Evolutionary conservation across 1,284 basidiomycete species (phyloP).

Genomic region (Ustilago lituana): DNA sequence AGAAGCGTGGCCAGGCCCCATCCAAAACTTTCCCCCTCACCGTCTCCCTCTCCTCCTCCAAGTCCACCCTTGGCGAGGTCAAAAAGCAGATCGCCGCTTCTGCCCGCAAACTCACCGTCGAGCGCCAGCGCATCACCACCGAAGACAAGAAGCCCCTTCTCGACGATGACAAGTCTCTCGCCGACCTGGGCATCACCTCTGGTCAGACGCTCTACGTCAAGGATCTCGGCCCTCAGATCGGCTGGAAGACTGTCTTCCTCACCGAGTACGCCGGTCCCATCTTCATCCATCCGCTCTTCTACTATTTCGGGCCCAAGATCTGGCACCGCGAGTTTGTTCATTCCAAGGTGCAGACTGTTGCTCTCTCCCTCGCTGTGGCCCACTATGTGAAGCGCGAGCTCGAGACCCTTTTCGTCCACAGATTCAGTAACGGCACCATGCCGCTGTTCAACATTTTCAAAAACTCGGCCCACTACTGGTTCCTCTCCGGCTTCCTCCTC

Average conservation of each 20-base stretch:
- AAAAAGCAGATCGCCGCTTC: constrained; percentile 53
- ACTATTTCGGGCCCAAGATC: constrained; percentile 76
- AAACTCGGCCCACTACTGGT: constrained; percentile 73
- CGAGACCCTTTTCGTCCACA: constrained; percentile 83
- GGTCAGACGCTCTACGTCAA: constrained; percentile 60
- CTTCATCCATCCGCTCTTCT: constrained; percentile 87
- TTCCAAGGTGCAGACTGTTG: constrained; percentile 83
- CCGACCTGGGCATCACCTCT: constrained; percentile 31
- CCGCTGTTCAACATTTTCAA: constrained; percentile 86
- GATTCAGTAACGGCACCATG: constrained; percentile 95
- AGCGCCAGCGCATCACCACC: constrained; percentile 62
- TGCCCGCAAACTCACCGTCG: constrained; percentile 37
- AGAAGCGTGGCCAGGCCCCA: constrained; percentile 52
- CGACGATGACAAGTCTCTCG: constrained; percentile 55
- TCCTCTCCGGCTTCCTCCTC: constrained; percentile 75
- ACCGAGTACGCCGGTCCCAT: constrained; percentile 77
- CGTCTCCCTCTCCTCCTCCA: constrained; percentile 29
- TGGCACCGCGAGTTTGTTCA: constrained; percentile 76
- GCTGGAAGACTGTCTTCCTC: constrained; percentile 66
- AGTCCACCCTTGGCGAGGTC: constrained; percentile 54
- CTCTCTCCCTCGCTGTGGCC: constrained; percentile 79
- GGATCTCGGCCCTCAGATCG: constrained; percentile 65
- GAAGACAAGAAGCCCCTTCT: constrained; percentile 56
- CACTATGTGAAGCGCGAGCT: constrained; percentile 94
- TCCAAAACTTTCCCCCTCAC: constrained; percentile 54